phyloP scores from a whole-genome alignment of 164 flowering plant genomes.

The Vitis amurensis region DNA sequence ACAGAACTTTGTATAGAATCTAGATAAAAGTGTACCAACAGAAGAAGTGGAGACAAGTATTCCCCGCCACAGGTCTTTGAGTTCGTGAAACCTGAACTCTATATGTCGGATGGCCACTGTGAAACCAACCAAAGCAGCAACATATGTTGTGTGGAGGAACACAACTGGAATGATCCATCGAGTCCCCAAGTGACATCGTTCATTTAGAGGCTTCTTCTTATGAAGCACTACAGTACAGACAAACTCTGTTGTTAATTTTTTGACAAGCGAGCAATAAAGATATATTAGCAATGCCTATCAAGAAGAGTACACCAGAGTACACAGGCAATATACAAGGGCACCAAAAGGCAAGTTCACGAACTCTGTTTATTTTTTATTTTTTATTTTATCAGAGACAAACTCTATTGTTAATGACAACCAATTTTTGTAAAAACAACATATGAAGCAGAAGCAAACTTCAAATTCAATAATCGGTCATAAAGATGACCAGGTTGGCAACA shows the following conservation, averaged over 20 bases:
- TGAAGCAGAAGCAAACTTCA: not conserved
- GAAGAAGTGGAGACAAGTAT: constrained; percentile 53
- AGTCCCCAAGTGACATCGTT: constrained; percentile 59
- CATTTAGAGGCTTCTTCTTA: constrained; percentile 52
- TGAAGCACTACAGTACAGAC: constrained; percentile 58
- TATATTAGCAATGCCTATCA: too few relatives aligned
- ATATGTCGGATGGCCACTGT: constrained; percentile 64
- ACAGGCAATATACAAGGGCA: too few relatives aligned
- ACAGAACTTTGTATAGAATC: not conserved
- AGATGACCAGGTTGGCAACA: not conserved
- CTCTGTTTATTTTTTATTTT: too few relatives aligned
- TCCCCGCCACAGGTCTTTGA: constrained; percentile 75
- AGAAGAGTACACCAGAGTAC: too few relatives aligned
- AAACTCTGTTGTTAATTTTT: constrained; percentile 1
- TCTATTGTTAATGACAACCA: not conserved
- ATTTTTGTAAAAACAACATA: not conserved
- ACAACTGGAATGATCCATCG: constrained; percentile 59
- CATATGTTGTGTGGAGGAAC: constrained; percentile 53
- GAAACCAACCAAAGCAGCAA: constrained; percentile 58
- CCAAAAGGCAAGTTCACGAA: too few relatives aligned
- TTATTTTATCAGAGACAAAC: too few relatives aligned
- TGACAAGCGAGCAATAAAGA: not conserved
- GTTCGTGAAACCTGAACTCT: constrained; percentile 80
- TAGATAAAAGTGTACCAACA: constrained; percentile 46
- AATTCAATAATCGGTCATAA: not conserved